These are phyloP conservation scores for Chlorencoelia australis DNA, from an alignment of 2,329 filamentous ascomycete genomes.

Conservation along the genomic window DNA sequence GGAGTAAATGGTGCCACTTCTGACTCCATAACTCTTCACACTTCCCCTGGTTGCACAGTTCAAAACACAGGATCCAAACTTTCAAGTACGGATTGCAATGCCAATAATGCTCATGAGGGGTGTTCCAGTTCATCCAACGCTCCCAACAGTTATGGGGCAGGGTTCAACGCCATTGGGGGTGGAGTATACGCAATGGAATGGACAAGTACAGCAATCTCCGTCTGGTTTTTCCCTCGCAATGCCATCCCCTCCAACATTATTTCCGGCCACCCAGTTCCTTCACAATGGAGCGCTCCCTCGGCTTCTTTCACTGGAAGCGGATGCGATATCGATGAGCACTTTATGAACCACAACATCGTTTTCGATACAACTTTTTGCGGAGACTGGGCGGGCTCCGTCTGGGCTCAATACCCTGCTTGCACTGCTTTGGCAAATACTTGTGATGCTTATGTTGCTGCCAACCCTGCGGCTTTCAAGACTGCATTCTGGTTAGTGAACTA, in stretches of 20 bases:
- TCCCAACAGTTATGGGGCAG: slow-evolving; percentile 50
- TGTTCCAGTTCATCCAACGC: slow-evolving; percentile 45
- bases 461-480: slow-evolving; percentile 60
- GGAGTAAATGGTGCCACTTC: slow-evolving; percentile 54
- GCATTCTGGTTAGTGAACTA: slow-evolving; percentile 69
- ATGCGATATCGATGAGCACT: slow-evolving; percentile 63
- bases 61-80: slow-evolving; percentile 37
- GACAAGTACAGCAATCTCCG: slow-evolving; percentile 58
- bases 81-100: slow-evolving; percentile 46
- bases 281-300: slow-evolving; percentile 55
- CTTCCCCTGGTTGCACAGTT: slow-evolving; percentile 48
- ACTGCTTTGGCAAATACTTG: slow-evolving; percentile 49
- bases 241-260: slow-evolving; percentile 54
- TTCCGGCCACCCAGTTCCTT: slow-evolving; percentile 48
- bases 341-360: slow-evolving; percentile 64
- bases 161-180: slow-evolving; percentile 60
- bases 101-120: slow-evolving; percentile 39
- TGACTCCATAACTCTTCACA: slow-evolving; percentile 61
- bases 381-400: slow-evolving; percentile 67
- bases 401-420: slow-evolving; percentile 43
- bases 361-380: slow-evolving; percentile 83
- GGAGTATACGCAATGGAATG: slow-evolving; percentile 71
- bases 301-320: slow-evolving; percentile 58
- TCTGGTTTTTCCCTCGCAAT: slow-evolving; percentile 72
- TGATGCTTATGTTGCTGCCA: slow-evolving; percentile 58